Evolutionary conservation across 176 grass and related monocot species (phyloP).

Genomic region (Hsuehochloa calcarea): DNA sequence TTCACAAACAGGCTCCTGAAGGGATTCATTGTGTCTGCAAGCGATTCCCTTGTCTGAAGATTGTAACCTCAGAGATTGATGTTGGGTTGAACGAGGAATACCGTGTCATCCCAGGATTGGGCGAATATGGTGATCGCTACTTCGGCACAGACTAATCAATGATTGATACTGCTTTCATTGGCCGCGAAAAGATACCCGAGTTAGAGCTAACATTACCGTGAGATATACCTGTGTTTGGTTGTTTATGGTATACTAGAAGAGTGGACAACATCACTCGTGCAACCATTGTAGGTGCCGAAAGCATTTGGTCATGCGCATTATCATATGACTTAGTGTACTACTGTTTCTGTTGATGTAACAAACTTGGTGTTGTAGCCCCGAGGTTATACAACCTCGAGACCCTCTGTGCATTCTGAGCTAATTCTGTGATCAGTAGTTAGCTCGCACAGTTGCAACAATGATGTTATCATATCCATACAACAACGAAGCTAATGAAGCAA

Average conservation of each 20-base stretch:
- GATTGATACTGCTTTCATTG: not conserved
- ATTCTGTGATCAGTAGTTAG: no score
- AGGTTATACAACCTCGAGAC: no score
- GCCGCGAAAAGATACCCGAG: not conserved
- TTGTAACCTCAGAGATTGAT: slow-evolving; percentile 90
- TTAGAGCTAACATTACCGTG: slow-evolving; percentile 25
- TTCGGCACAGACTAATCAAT: slow-evolving; percentile 69
- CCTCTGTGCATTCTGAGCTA: no score
- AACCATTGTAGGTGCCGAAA: not conserved
- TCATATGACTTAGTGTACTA: not conserved
- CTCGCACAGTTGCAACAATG: no score
- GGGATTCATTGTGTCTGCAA: slow-evolving; percentile 81
- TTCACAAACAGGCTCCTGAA: slow-evolving; percentile 66
- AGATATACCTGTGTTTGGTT: not conserved
- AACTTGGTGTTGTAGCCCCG: no score
- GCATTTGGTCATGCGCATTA: not conserved
- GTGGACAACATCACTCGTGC: not conserved
- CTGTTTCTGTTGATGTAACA: not conserved
- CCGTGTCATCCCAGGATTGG: slow-evolving; percentile 80
- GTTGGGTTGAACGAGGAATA: slow-evolving; percentile 69
- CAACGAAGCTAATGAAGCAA: no score
- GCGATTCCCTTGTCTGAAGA: slow-evolving; percentile 75
- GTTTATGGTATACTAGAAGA: not conserved
- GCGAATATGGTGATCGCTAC: slow-evolving; percentile 88
- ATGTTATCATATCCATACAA: no score